Percentiles rank a stretch among this genome's conserved stretches.
These are phyloP conservation scores for Sisymbrium altissimum DNA, from an alignment of 345 rosid species.

Conservation along the genomic window DNA sequence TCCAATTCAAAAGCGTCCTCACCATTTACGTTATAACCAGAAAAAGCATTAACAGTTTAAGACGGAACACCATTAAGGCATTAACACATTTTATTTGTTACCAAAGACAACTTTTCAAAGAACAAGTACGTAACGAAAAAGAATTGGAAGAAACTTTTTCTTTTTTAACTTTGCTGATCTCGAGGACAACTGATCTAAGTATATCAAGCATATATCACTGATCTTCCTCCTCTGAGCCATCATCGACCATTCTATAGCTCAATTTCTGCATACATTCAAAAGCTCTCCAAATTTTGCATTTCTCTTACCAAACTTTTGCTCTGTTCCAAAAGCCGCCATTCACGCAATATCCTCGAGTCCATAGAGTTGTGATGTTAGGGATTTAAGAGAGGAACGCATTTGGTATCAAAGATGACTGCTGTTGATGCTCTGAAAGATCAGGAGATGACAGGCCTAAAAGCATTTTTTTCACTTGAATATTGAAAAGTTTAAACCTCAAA, in stretches of 20 bases:
- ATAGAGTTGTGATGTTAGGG: too few relatives aligned
- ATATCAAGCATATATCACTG: too few relatives aligned
- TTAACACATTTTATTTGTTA: not conserved
- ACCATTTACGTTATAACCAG: not conserved
- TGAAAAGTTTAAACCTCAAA: conserved; percentile 2
- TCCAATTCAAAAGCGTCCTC: not conserved
- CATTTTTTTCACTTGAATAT: not conserved
- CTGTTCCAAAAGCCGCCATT: too few relatives aligned
- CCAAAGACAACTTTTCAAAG: not conserved
- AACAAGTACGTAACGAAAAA: not conserved
- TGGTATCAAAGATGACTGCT: not conserved
- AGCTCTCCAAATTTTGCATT: not conserved
- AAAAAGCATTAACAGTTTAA: not conserved
- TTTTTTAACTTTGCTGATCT: not conserved
- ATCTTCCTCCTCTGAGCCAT: not conserved
- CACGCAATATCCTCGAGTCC: too few relatives aligned
- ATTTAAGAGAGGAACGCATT: too few relatives aligned
- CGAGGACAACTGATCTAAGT: too few relatives aligned
- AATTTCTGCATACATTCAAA: not conserved
- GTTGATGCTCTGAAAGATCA: not conserved
- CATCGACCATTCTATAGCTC: not conserved
- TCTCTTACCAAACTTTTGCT: not conserved
- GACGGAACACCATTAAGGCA: not conserved
- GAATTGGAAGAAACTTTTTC: not conserved
- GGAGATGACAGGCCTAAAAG: not conserved